Evolutionary conservation across 148 eudicot species (phyloP).

Genomic region (Dysphania ambrosioides): DNA sequence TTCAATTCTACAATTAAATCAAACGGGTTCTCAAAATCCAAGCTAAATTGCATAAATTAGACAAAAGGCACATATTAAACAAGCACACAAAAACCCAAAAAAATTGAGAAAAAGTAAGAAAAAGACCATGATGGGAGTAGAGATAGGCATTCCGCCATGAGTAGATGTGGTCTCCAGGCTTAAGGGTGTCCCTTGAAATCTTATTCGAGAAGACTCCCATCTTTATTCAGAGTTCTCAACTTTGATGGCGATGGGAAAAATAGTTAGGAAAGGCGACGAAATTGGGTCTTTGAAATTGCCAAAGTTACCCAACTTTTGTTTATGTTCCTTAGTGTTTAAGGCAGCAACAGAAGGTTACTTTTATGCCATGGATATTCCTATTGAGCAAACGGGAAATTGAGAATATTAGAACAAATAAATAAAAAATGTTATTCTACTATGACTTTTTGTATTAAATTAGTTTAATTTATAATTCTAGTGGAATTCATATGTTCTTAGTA

Average conservation of each 20-base stretch:
- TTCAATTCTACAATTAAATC: background rate
- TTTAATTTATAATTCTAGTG: no score
- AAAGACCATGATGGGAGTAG: slow-evolving; percentile 65
- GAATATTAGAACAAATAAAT: no score
- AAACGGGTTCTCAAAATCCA: background rate
- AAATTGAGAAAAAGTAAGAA: background rate
- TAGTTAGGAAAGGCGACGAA: no score
- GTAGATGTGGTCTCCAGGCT: slow-evolving; percentile 74
- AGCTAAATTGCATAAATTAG: background rate
- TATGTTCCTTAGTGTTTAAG: slow-evolving; percentile 12
- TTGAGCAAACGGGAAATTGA: no score
- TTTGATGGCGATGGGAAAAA: no score
- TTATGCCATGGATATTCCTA: no score
- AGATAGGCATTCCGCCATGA: slow-evolving; percentile 60
- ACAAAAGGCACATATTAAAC: background rate
- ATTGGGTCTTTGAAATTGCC: background rate
- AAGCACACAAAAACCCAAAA: background rate
- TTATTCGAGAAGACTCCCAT: slow-evolving; percentile 58
- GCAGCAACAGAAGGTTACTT: background rate
- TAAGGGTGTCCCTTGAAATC: slow-evolving; percentile 38
- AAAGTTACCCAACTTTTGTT: background rate
- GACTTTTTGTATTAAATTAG: no score
- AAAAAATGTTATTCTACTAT: no score
- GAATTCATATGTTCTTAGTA: no score
- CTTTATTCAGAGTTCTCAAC: no score